Evolutionary conservation across 73 alveolate species (phyloP).

Genomic region (Halteria grandinella): DNA sequence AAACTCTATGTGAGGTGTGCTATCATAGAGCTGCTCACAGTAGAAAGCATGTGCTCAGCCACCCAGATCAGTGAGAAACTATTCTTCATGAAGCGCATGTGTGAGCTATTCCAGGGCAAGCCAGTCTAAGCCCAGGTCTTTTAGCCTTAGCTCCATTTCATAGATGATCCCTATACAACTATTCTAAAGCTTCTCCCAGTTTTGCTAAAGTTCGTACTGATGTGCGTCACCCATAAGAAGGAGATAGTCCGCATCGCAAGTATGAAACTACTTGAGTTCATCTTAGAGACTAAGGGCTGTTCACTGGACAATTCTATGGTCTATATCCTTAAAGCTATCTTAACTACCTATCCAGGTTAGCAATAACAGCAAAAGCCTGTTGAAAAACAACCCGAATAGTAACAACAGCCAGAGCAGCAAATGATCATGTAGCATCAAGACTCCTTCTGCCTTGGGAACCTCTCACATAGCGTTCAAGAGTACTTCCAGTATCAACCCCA

Average conservation of each 20-base stretch:
- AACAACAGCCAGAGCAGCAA: no score
- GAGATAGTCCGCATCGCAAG: conserved; percentile 54
- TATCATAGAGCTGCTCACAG: conserved; percentile 18
- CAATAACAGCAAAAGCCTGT: neutral
- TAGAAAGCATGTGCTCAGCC: conserved; percentile 40
- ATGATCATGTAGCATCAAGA: conserved; percentile 8
- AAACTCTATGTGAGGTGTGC: conserved; percentile 30
- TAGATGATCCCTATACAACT: conserved; percentile 54
- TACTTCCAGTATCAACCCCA: conserved; percentile 10
- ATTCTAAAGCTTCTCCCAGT: conserved; percentile 50
- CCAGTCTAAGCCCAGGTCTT: neutral
- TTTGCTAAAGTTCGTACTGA: conserved; percentile 43
- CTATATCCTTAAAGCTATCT: conserved; percentile 42
- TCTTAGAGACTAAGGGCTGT: conserved; percentile 68
- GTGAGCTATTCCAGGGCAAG: conserved; percentile 1
- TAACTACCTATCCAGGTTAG: conserved; percentile 51
- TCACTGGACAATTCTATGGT: conserved; percentile 62
- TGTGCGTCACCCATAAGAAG: conserved; percentile 6
- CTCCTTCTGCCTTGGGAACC: conserved; percentile 12
- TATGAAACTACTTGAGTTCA: conserved; percentile 50
- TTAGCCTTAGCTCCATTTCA: neutral
- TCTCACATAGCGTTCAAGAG: conserved; percentile 25
- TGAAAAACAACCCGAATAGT: neutral
- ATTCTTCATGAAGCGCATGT: conserved; percentile 32
- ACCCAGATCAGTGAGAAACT: conserved; percentile 29